Conservation (phyloP, 495 filamentous ascomycete genomes). For the Cercophora newfieldiana region DNA sequence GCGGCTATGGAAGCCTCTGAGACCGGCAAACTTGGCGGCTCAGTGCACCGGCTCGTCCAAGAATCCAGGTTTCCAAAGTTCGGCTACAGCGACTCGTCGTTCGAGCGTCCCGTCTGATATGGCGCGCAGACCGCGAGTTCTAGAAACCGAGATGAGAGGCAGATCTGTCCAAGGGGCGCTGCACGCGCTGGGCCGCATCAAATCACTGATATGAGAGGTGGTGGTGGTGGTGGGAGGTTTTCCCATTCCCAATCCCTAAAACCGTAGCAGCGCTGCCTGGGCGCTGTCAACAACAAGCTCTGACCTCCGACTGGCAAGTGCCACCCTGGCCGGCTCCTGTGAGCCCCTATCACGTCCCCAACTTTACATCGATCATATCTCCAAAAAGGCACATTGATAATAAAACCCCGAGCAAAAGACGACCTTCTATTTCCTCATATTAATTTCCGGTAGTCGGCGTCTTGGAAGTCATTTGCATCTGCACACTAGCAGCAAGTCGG, state of each 20-base stretch:
- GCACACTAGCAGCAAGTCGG: neutral
- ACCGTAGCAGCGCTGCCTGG: neutral
- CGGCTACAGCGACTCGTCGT: slow-evolving; percentile 19
- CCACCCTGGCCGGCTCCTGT: slow-evolving; percentile 1
- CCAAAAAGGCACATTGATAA: neutral
- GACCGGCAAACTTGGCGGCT: slow-evolving; percentile 22
- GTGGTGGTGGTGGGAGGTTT: neutral
- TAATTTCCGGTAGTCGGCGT: slow-evolving; percentile 17
- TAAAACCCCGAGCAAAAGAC: neutral
- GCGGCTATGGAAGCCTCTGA: slow-evolving; percentile 17
- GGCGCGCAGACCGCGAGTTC: neutral
- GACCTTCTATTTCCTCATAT: neutral
- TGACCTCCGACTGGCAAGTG: slow-evolving; percentile 20
- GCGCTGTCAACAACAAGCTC: slow-evolving; percentile 5
- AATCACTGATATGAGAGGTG: neutral
- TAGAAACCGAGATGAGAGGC: slow-evolving; percentile 18
- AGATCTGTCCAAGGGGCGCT: slow-evolving; percentile 18
- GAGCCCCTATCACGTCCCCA: slow-evolving; percentile 2
- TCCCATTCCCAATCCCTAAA: neutral
- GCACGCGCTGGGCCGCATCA: slow-evolving; percentile 4
- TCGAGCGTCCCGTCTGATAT: neutral
- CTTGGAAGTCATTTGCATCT: slow-evolving; percentile 9
- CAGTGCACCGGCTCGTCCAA: neutral
- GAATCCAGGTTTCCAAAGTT: neutral
- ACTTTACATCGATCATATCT: neutral